Base-by-base conservation (phyloP, 2,329 filamentous ascomycete genomes). In the Uncinocarpus reesii region DNA sequence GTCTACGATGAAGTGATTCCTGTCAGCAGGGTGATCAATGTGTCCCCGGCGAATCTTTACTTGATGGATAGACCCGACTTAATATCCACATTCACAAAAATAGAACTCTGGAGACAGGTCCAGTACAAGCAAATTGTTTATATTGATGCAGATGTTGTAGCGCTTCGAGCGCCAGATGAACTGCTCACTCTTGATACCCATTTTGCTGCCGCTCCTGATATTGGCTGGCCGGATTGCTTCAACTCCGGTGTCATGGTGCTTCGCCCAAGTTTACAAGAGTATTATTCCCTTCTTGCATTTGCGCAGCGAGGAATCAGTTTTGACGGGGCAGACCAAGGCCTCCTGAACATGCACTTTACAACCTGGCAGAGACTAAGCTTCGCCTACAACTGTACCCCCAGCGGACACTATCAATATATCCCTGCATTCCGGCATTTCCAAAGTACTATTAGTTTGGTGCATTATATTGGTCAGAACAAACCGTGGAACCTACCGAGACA, bases 161-260 rank as follows among this genome's bases (percentile, higher is more conserved):
- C 86, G 24, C 78, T 95, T 53, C 77, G 88, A 57, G 87, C 89
- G 28, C 86, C 90, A 2, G 90, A 98, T 60, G 92, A 98, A 74
- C 80, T 98, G 48, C 93, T 98, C 62, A 76, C 81, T 15, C 64
- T 80, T 35, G 69, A 77, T 8, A 73, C 73, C 28, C 58, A 71
- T 21, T 82, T 84, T 57, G 79, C 80, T 21, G 80, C 92, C 1
- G 88, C 86, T 8, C 89, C 92, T 26, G 92, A 98, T 66, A 88
- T 96, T 59, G 92, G 92, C 57, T 98, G 92, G 92, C 92, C 92
- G 28, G 92, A 98, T 69, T 78, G 89, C 52, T 96, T 96, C 79
- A 98, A 98, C 69, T 88, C 85, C n/a, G 92, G 92, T 60, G 80
- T 98, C 58, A 93, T 98, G 87, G 87, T 88, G 29, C 68, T 98